Conservation (phyloP, 345 rosid species). For the Physaria fendleri region DNA sequence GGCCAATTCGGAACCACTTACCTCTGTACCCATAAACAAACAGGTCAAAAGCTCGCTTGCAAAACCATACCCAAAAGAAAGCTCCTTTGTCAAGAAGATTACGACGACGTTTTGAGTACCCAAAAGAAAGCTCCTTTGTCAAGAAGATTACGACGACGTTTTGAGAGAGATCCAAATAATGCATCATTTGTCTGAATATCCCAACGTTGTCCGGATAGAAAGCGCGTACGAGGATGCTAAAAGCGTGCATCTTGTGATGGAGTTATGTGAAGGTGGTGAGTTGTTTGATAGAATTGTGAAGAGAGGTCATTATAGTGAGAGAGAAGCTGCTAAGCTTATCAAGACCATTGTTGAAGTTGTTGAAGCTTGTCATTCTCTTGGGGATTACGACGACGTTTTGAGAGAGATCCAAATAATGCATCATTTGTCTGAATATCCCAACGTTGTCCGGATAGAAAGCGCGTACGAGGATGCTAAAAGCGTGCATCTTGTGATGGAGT, state of each 20-base stretch:
- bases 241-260: slow-evolving; percentile 73
- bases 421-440: slow-evolving; percentile 56
- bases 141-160: slow-evolving; percentile 71
- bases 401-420: slow-evolving; percentile 92
- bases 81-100: slow-evolving; percentile 63
- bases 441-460: slow-evolving; percentile 55
- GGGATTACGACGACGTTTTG: slow-evolving; percentile 75
- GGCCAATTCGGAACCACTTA: slow-evolving; percentile 78
- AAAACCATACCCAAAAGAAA: slow-evolving; percentile 75
- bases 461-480: slow-evolving; percentile 44
- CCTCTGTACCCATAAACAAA: slow-evolving; percentile 52
- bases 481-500: slow-evolving; percentile 80
- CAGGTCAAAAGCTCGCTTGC: slow-evolving; percentile 53
- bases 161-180: slow-evolving; percentile 86
- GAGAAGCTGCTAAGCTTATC: slow-evolving; percentile 65
- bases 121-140: slow-evolving; percentile 61
- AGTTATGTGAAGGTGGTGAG: slow-evolving; percentile 74
- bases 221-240: slow-evolving; percentile 46
- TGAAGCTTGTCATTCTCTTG: too few species aligned
- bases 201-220: slow-evolving; percentile 54
- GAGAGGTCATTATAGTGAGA: slow-evolving; percentile 70
- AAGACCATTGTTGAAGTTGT: slow-evolving; percentile 76
- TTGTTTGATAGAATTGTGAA: slow-evolving; percentile 64
- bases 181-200: slow-evolving; percentile 70
- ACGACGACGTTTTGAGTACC: slow-evolving; percentile 80